A percentile compares a stretch with the other conserved stretches of the same genome.
These are phyloP conservation scores for Poa pratensis DNA, from an alignment of 176 grass and related monocot genomes.

Conservation along the genomic window DNA sequence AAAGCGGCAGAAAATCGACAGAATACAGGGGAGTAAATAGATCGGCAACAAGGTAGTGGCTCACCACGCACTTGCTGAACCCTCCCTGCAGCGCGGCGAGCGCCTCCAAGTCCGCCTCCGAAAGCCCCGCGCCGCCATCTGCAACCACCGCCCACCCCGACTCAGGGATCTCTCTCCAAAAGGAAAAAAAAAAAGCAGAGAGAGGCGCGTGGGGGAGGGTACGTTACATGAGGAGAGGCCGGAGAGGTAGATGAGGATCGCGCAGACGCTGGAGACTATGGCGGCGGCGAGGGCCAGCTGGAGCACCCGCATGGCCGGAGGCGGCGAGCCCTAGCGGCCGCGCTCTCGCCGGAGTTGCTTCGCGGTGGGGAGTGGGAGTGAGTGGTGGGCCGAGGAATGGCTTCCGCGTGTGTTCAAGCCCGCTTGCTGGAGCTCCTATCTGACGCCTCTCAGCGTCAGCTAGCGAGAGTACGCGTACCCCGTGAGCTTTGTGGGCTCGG, in stretches of 20 bases:
- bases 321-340: not conserved
- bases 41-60: conserved; percentile 19
- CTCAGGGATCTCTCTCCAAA: conserved; percentile 36
- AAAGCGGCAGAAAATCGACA: not conserved
- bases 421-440: too few species aligned
- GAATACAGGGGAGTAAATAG: not conserved
- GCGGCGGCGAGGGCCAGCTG: conserved; percentile 64
- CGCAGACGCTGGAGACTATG: conserved; percentile 58
- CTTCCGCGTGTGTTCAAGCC: too few species aligned
- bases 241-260: conserved; percentile 82
- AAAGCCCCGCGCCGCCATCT: conserved; percentile 66
- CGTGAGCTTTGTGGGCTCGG: too few species aligned
- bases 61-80: conserved; percentile 92
- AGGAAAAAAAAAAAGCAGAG: not conserved
- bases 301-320: conserved; percentile 65
- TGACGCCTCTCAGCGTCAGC: too few species aligned
- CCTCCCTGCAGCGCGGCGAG: conserved; percentile 60
- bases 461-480: too few species aligned
- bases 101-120: conserved; percentile 58
- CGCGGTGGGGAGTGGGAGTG: not conserved
- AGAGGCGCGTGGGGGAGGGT: not conserved
- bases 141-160: not conserved
- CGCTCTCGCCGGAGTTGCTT: conserved; percentile 32
- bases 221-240: conserved; percentile 72
- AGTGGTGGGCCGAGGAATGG: not conserved